Conservation (phyloP, 495 filamentous ascomycete species). For the Daldinia caldariorum region DNA sequence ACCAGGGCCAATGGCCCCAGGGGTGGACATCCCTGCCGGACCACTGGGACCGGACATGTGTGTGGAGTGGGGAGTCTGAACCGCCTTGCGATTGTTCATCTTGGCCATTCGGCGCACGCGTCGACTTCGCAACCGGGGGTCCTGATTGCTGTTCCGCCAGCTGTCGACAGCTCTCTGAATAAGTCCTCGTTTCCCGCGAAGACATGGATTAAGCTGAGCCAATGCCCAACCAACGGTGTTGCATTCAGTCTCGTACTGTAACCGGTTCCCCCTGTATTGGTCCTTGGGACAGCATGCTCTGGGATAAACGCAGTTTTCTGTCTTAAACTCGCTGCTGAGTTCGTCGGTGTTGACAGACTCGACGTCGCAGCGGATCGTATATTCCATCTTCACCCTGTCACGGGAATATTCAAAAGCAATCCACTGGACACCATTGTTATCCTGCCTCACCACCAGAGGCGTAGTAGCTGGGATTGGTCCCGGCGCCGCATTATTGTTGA, state of each 20-base stretch:
- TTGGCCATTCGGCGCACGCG: slow-evolving; percentile 95
- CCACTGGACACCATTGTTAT: slow-evolving; percentile 98
- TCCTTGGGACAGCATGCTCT: slow-evolving; percentile 95
- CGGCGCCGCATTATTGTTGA: slow-evolving; percentile 92
- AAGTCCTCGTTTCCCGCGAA: slow-evolving; percentile 91
- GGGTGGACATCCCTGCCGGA: slow-evolving; percentile 62
- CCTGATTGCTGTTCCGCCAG: slow-evolving; percentile 99
- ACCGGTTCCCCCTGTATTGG: slow-evolving; percentile 91
- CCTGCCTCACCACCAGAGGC: slow-evolving; percentile 91
- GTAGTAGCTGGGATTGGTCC: slow-evolving; percentile 99
- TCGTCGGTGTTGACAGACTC: slow-evolving; percentile 93
- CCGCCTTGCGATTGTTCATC: slow-evolving; percentile 83
- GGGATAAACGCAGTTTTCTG: slow-evolving; percentile 97
- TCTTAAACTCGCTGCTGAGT: slow-evolving; percentile 88
- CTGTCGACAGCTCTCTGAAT: slow-evolving; percentile 98
- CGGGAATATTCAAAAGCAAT: slow-evolving; percentile 98
- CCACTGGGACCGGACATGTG: slow-evolving; percentile 63
- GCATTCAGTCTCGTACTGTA: slow-evolving; percentile 98
- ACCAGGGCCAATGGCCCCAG: slow-evolving; percentile 56
- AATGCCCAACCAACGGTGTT: slow-evolving; percentile 98
- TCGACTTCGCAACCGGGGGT: slow-evolving; percentile 86
- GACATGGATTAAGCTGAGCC: slow-evolving; percentile 87
- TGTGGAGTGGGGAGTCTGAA: slow-evolving; percentile 56
- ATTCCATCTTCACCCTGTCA: slow-evolving; percentile 98
- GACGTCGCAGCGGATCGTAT: slow-evolving; percentile 97